Conservation (phyloP, 148 eudicot species). For the Oxyria digyna region DNA sequence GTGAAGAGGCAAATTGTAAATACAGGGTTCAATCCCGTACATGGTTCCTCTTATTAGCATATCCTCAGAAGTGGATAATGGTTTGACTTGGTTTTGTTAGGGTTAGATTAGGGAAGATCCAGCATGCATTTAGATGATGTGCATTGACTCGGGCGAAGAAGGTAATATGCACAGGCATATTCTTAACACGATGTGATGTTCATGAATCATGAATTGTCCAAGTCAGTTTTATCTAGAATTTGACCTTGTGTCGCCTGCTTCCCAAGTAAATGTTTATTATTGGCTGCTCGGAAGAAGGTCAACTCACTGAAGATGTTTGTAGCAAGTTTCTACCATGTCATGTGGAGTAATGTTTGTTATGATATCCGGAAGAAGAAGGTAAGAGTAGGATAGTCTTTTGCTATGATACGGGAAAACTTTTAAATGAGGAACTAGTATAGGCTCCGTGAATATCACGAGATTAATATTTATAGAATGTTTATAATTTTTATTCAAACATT, state of each 20-base stretch:
- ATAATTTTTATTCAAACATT: no score
- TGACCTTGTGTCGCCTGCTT: neutral
- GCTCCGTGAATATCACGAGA: no score
- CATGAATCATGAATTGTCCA: neutral
- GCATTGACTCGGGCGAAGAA: neutral
- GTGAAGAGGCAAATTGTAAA: neutral
- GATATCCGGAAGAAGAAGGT: no score
- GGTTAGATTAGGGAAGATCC: neutral
- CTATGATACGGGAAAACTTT: no score
- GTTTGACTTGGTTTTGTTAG: neutral
- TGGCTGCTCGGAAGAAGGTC: neutral
- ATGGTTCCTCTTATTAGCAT: neutral
- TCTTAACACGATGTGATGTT: neutral
- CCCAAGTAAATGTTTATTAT: neutral
- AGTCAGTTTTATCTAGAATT: neutral
- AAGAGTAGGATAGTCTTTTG: no score
- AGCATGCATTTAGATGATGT: neutral
- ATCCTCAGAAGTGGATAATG: constrained; percentile 3
- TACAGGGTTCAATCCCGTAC: neutral
- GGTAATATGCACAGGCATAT: neutral
- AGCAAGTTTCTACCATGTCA: no score
- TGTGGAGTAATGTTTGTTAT: no score
- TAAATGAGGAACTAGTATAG: no score
- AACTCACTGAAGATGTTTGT: neutral
- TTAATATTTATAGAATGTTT: no score